phyloP scores from a whole-genome alignment of 1,284 basidiomycete species.

The Trametes pubescens region DNA sequence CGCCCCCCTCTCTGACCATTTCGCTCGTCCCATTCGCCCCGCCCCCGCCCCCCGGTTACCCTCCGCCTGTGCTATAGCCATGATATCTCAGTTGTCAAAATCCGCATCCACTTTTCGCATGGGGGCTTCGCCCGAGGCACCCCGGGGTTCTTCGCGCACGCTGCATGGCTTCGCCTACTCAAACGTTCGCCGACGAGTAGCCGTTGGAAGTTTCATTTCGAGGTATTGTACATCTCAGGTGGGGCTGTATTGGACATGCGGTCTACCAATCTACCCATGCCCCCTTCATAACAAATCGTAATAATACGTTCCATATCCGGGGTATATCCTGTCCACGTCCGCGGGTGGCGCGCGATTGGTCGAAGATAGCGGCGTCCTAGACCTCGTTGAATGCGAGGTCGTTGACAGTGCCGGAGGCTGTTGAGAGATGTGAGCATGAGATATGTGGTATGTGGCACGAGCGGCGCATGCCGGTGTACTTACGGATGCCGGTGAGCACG shows the following conservation, averaged over 20 bases:
- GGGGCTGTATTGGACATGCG: slow-evolving; percentile 6
- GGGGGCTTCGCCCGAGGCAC: slow-evolving; percentile 4
- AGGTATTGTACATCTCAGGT: slow-evolving; percentile 7
- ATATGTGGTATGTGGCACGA: background rate
- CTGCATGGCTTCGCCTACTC: background rate
- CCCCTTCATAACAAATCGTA: slow-evolving; percentile 3
- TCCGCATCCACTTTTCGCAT: slow-evolving; percentile 11
- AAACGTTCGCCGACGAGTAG: slow-evolving; percentile 9
- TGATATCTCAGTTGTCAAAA: slow-evolving; percentile 24
- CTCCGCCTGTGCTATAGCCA: slow-evolving; percentile 34
- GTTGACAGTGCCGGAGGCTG: slow-evolving; percentile 39
- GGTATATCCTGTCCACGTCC: slow-evolving; percentile 4
- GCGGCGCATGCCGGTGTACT: slow-evolving; percentile 13
- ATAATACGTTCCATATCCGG: slow-evolving; percentile 1
- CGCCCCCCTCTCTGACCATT: slow-evolving; percentile 9
- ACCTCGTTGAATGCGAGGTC: slow-evolving; percentile 37
- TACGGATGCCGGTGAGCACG: slow-evolving; percentile 41
- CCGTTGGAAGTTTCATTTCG: slow-evolving; percentile 12
- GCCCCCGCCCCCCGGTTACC: slow-evolving; percentile 17
- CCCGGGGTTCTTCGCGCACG: slow-evolving; percentile 4
- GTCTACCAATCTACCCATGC: slow-evolving; percentile 3
- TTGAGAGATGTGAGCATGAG: background rate
- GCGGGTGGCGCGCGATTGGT: background rate
- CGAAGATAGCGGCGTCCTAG: slow-evolving; percentile 1
- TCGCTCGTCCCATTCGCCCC: slow-evolving; percentile 16